A percentile compares a stretch with the other conserved stretches of the same genome.
Evolutionary conservation across 345 rosid species (phyloP).

Genomic region (Streptanthus diversifolius): DNA sequence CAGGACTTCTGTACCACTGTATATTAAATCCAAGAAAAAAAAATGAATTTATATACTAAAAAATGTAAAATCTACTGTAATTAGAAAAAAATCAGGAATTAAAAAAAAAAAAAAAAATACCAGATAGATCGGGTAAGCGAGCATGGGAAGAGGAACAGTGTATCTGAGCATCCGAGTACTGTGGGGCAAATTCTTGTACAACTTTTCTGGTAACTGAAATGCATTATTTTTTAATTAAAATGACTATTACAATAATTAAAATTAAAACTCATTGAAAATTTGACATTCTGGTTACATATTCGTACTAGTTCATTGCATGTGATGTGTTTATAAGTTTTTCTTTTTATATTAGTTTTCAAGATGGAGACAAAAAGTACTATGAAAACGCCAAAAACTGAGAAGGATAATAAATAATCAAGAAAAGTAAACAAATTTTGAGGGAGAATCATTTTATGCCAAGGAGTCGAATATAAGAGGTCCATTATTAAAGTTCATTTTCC

Average conservation of each 20-base stretch:
- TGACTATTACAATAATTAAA: background rate
- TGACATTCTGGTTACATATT: background rate
- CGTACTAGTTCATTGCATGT: slow-evolving; percentile 7
- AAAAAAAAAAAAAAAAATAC: slow-evolving; percentile 25
- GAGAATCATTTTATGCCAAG: slow-evolving; percentile 25
- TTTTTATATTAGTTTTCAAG: background rate
- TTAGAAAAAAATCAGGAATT: background rate
- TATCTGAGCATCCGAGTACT: slow-evolving; percentile 49
- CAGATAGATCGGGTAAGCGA: slow-evolving; percentile 69
- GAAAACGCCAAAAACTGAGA: slow-evolving; percentile 3
- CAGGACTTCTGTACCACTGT: slow-evolving; percentile 91
- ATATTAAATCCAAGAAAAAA: background rate
- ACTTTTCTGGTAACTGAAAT: slow-evolving; percentile 56
- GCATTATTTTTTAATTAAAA: background rate
- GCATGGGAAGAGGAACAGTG: slow-evolving; percentile 58
- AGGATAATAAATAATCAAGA: background rate
- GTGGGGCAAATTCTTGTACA: slow-evolving; percentile 42
- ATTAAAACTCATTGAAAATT: background rate
- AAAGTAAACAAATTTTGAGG: slow-evolving; percentile 21
- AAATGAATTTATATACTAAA: background rate
- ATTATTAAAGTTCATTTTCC: background rate
- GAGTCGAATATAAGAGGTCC: slow-evolving; percentile 31
- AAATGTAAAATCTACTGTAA: background rate
- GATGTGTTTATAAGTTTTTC: background rate
- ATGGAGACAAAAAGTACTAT: background rate